Evolutionary conservation across 345 rosid species (phyloP), one percentile per base, ranked within the genome.

Genomic region (Jatropha curcas): DNA sequence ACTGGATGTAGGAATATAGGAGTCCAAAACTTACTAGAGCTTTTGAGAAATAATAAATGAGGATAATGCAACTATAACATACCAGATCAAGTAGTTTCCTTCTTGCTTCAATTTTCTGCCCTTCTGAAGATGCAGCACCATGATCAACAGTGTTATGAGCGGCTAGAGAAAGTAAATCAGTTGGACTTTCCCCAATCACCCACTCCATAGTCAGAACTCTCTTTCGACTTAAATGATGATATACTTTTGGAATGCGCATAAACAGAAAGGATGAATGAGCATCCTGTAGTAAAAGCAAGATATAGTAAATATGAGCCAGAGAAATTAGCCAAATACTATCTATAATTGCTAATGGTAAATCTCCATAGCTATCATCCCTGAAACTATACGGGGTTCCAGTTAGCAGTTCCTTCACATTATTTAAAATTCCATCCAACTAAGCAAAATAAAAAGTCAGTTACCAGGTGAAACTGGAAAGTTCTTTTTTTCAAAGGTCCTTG

Each of bases 121-220:
- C 80, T 82, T 92, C 93, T 31, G 85, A 72, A 84, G 82, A 60
- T 58, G 65, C 73, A 67, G 73, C 58, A 68, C 78, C 84, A 70
- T 74, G 62, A 60, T 77, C 81, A 63, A 43, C 52, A 75, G 91
- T 68, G 67, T 77, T 53, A 37, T 78, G 69, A 64, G 82, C 65
- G 64, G 94, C 77, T 70, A 82, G 22, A 45, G 90, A 60, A 65
- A 86, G 67, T 72, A 94, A 81, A 84, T 86, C 90, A 27, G 87
- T 89, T 69, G 97, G 88, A 80, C 93, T 92, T 70, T 92, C 97
- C 52, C 98, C 98, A 77, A 46, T 90, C 66, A 94, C 89, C 98
- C 98, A 94, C 80, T 94, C 98, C 98, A 94, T 89, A 20, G 98
- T 94, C 84, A 92, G 82, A 80, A 92, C 92, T 83, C 94, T 86